Evolutionary conservation across 179 eudicot genomes (phyloP).

Genomic region (Silene vulgaris): DNA sequence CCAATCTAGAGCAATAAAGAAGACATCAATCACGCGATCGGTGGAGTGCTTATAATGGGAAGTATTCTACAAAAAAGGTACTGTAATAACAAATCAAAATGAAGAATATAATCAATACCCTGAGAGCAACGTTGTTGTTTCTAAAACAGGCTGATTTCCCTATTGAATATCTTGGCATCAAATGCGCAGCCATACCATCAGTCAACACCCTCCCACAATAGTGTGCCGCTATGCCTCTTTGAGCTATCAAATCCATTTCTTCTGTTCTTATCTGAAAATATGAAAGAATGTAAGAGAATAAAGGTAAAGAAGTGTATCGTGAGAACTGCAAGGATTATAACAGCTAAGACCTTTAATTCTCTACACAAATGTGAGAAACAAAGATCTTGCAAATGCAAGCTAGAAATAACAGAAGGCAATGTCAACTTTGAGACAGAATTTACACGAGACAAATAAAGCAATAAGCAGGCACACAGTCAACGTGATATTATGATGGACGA

Average conservation of each 20-base stretch:
- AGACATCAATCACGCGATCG: conserved; percentile 26
- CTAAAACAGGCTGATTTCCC: conserved; percentile 63
- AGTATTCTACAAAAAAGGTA: not conserved
- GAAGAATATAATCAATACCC: conserved; percentile 48
- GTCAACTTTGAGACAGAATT: not conserved
- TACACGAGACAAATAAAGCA: not conserved
- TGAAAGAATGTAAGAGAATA: not conserved
- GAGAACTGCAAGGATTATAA: not conserved
- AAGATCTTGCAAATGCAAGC: not conserved
- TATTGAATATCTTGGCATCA: conserved; percentile 44
- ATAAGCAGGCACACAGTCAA: not conserved
- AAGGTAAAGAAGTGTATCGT: not conserved
- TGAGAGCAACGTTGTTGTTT: conserved; percentile 68
- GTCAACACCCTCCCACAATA: conserved; percentile 71
- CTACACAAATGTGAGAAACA: not conserved
- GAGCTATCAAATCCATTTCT: conserved; percentile 96
- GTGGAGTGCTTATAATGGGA: not conserved
- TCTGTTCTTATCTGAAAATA: conserved; percentile 75
- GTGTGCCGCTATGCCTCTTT: conserved; percentile 95
- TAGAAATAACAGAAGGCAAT: not conserved
- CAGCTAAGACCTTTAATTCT: conserved; percentile 11
- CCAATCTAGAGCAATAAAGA: conserved; percentile 61
- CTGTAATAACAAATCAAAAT: not conserved
- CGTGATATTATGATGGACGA: not conserved
- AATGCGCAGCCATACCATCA: conserved; percentile 53